Evolutionary conservation across 1,139 yeast genomes (phyloP).

Genomic region (Taphrina deformans): DNA sequence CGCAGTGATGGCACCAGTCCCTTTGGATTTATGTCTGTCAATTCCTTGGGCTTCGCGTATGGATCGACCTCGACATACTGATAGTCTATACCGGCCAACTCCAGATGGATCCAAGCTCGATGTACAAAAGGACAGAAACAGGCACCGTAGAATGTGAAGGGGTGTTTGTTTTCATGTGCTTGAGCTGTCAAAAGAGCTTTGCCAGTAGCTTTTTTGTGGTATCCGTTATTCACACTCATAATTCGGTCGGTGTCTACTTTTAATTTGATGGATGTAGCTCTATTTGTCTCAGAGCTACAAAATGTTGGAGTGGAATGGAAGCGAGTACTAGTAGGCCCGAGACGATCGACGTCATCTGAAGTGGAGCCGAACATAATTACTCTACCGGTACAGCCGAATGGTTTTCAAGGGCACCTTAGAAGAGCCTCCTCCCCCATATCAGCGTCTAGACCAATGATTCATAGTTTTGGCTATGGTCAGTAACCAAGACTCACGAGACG

Average conservation of each 20-base stretch:
- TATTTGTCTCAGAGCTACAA: too few species aligned
- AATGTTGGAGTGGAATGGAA: background rate
- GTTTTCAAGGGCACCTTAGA: too few species aligned
- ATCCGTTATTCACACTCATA: constrained; percentile 25
- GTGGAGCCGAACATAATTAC: constrained; percentile 1
- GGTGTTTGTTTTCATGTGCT: background rate
- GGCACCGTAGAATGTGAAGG: constrained; percentile 25
- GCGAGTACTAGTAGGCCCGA: background rate
- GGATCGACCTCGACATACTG: constrained; percentile 32
- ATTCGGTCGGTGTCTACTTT: too few species aligned
- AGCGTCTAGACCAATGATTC: too few species aligned
- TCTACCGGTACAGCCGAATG: too few species aligned
- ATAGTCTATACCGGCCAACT: constrained; percentile 11
- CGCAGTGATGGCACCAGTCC: constrained; percentile 30
- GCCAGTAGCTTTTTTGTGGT: constrained; percentile 27
- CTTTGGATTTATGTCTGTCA: constrained; percentile 25
- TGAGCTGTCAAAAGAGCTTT: constrained; percentile 14
- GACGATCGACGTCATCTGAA: constrained; percentile 1
- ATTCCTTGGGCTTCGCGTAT: constrained; percentile 28
- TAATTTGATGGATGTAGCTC: too few species aligned
- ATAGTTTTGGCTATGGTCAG: too few species aligned
- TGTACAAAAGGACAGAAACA: constrained; percentile 35
- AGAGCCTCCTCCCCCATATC: too few species aligned
- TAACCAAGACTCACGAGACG: background rate
- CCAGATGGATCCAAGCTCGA: constrained; percentile 31